Base-by-base conservation (phyloP, 2,329 filamentous ascomycete species). In the Arthrobotrys musiformis region DNA sequence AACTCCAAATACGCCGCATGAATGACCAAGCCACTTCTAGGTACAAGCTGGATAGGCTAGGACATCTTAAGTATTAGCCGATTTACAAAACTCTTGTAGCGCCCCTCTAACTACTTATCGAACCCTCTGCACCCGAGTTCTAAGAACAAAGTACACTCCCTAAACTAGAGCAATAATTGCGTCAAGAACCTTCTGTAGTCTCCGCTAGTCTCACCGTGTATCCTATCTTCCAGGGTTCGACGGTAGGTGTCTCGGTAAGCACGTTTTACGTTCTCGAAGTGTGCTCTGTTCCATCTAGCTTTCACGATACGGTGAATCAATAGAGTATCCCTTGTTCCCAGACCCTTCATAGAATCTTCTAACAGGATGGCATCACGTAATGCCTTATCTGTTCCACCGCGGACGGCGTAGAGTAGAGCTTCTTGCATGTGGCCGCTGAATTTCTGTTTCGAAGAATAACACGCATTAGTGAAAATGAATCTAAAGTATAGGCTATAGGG, bases 401-500 rank as follows among this genome's bases (percentile, higher is more conserved):
- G 93, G 4, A 88, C 85, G 1, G 92, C 94, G 9, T 97, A 93
- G 24, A 95, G 85, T 0, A 98, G 87, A 0, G 93, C 93, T 9
- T 92, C 88, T 82, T 94, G 87, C 93, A 98, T 97, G 82, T 98
- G 94, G 0, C 94, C 94, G 0, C 90, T 92, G 84, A 97, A 97
- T 82, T 95, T 76, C 72, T 76, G n/a, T 37, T 26, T 30, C 2
- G 6, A 17, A 44, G 30, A 66, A 48, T 4, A 26, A 50, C 15
- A 8, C 1, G 11, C 26, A 22, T 63, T 56, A 75, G 44, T 17
- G 13, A 46, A 22, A 4, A 48, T 9, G n/a, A 5, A 30, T 30
- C 11, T 8, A 24, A 13, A 28, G 7, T n/a, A n/a, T n/a, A n/a
- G n/a, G n/a, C n/a, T n/a, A 0, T 37, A 19, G 40, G 11, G 22